Evolutionary conservation across 108 stramenopile genomes (phyloP), one percentile per base, ranked within the genome.

Genomic region (Cyclotella choctawhatcheeana): DNA sequence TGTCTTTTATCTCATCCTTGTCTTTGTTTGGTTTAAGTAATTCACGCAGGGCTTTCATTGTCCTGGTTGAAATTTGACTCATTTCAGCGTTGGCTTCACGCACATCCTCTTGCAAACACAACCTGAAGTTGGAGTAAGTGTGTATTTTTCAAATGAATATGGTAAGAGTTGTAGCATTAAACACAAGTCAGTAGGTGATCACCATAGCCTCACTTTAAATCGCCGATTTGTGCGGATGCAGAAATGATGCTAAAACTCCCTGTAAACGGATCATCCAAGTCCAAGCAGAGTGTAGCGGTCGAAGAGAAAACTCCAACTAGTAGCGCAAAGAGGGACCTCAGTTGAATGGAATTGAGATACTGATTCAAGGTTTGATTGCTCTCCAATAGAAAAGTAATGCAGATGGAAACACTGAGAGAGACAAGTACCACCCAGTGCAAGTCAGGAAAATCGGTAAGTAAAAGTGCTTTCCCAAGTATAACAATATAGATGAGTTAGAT

Each of bases 301-400:
- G 35, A 53, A 25, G 65, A 74, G 30, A 61, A 74, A 12, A 79
- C 73, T 16, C 61, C 77, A 7, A 79, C 56, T 37, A 79, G 50
- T 16, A 66, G 29, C 2, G 73, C 77, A 47, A 79, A 79, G 16
- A 73, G 61, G 18, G 53, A 52, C 12, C 77, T 65, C n/a, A 79
- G 21, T 40, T 73, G 71, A 10, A 79, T 55, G 0, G 77, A 79
- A 64, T 74, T 79, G 44, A 79, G 58, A 53, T 72, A 79, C 48
- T 66, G 71, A 25, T 54, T 29, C 34, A 73, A 5, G 10, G 31
- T 25, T 56, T 79, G 77, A 52, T 79, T 79, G 25, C 72, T 73
- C 43, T 50, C 67, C 30, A 79, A 52, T 21, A 79, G 44, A 58
- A 74, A 79, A 1, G 73, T 64, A 51, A 73, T 13, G 22, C 62